phyloP scores from a whole-genome alignment of 495 filamentous ascomycete species.

The Trichoderma gamsii region DNA sequence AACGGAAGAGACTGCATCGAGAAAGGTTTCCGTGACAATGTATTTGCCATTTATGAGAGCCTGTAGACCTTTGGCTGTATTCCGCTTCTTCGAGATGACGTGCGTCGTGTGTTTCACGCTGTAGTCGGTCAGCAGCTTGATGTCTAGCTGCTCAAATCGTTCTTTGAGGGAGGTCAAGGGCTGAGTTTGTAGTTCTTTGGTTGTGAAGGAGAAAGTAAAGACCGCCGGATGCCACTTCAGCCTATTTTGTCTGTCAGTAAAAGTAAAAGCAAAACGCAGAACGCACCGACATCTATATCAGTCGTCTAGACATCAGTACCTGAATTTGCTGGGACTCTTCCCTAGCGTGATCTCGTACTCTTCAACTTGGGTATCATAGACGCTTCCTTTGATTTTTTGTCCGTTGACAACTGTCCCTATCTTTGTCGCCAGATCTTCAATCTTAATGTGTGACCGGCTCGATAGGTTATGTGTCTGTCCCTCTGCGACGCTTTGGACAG shows the following conservation, averaged over 20 bases:
- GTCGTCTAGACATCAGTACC: constrained; percentile 27
- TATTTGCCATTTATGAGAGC: constrained; percentile 79
- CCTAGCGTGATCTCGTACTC: constrained; percentile 65
- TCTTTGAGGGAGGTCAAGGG: constrained; percentile 59
- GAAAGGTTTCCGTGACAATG: constrained; percentile 71
- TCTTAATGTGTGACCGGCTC: constrained; percentile 55
- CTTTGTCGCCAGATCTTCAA: constrained; percentile 70
- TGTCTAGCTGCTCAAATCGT: constrained; percentile 71
- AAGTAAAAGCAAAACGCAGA: constrained; percentile 3
- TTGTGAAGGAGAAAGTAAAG: constrained; percentile 74
- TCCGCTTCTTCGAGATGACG: constrained; percentile 81
- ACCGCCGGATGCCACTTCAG: constrained; percentile 77
- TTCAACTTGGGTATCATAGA: constrained; percentile 44
- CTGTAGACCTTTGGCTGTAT: constrained; percentile 78
- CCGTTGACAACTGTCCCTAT: constrained; percentile 75
- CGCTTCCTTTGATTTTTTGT: constrained; percentile 53
- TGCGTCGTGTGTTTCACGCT: constrained; percentile 70
- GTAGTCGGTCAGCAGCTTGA: constrained; percentile 75
- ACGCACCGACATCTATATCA: not conserved
- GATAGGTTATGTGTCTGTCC: constrained; percentile 62
- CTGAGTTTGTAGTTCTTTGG: constrained; percentile 64
- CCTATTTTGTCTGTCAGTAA: constrained; percentile 32
- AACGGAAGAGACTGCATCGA: constrained; percentile 61
- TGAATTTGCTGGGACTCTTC: constrained; percentile 50
- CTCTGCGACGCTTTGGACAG: constrained; percentile 56